These are phyloP conservation scores for Periglandula ipomoeae DNA, from an alignment of 2,329 filamentous ascomycete species.

Conservation along the genomic window DNA sequence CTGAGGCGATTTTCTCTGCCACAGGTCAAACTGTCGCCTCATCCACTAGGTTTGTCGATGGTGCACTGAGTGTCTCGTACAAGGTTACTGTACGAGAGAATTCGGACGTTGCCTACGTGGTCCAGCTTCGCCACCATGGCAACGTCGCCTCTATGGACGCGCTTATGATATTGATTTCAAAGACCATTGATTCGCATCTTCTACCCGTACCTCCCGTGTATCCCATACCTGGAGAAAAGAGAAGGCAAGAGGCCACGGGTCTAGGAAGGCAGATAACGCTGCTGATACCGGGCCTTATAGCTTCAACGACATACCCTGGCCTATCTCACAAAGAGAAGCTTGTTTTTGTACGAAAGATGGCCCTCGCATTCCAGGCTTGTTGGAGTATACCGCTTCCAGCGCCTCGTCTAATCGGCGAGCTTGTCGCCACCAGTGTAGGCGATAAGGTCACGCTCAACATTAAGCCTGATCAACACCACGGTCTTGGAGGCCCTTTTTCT, in stretches of 20 bases:
- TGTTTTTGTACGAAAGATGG: conserved; percentile 11
- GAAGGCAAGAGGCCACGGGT: conserved; percentile 9
- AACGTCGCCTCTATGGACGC: conserved; percentile 13
- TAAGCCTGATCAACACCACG: conserved; percentile 12
- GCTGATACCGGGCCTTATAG: conserved; percentile 9
- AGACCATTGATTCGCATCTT: neutral
- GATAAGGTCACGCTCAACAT: conserved; percentile 9
- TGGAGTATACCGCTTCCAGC: conserved; percentile 13
- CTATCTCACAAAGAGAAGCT: conserved; percentile 11
- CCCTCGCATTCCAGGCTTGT: conserved; percentile 14
- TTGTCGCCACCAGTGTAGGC: conserved; percentile 9
- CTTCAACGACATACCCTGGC: conserved; percentile 6
- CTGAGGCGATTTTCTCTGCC: conserved; percentile 7
- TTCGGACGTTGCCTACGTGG: conserved; percentile 6
- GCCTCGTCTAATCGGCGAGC: conserved; percentile 11
- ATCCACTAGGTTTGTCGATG: conserved; percentile 9
- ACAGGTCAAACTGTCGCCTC: conserved; percentile 10
- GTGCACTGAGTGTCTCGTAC: conserved; percentile 11
- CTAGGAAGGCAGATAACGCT: conserved; percentile 11
- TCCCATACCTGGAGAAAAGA: conserved; percentile 10
- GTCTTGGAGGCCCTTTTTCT: conserved; percentile 13
- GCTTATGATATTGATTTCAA: conserved; percentile 8
- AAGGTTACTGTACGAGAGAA: conserved; percentile 9
- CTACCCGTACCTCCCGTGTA: conserved; percentile 10
- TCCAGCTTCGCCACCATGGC: conserved; percentile 12